Conservation (phyloP, 176 grass and related monocot species). For the Carex pumila region DNA sequence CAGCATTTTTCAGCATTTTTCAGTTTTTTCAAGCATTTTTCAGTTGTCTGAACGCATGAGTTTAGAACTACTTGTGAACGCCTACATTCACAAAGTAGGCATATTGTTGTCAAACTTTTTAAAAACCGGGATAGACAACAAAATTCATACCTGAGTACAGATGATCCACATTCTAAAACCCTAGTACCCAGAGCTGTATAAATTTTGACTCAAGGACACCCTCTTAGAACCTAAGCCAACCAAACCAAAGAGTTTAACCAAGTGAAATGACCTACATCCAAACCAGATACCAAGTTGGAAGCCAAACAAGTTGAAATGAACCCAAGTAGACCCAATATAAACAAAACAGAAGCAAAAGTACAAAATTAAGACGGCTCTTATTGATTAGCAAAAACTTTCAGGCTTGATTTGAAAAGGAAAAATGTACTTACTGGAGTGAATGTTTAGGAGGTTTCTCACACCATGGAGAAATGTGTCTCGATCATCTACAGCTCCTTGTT, state of each 20-base stretch:
- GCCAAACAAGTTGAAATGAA: background rate
- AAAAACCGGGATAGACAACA: no score
- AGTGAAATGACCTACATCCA: constrained; percentile 4
- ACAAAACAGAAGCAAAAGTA: background rate
- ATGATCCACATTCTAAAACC: background rate
- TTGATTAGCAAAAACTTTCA: background rate
- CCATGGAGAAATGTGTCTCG: constrained; percentile 71
- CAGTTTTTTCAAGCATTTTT: no score
- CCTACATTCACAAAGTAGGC: no score
- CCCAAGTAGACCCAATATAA: background rate
- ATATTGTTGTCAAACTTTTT: no score
- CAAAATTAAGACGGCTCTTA: background rate
- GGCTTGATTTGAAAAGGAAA: background rate
- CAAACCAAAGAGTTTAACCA: background rate
- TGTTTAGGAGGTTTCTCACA: constrained; percentile 69
- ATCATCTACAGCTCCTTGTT: constrained; percentile 86
- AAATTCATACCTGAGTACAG: background rate
- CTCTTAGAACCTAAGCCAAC: background rate
- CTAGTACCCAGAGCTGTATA: background rate
- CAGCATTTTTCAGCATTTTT: no score
- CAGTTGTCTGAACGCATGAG: no score
- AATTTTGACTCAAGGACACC: background rate
- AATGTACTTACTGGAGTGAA: constrained; percentile 52
- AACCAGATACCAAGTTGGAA: constrained; percentile 10
- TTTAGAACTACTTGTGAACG: no score